Evolutionary conservation across 2,329 filamentous ascomycete genomes (phyloP), one percentile per base, ranked within the genome.

Genomic region (Cylindrodendrum hubeiense): DNA sequence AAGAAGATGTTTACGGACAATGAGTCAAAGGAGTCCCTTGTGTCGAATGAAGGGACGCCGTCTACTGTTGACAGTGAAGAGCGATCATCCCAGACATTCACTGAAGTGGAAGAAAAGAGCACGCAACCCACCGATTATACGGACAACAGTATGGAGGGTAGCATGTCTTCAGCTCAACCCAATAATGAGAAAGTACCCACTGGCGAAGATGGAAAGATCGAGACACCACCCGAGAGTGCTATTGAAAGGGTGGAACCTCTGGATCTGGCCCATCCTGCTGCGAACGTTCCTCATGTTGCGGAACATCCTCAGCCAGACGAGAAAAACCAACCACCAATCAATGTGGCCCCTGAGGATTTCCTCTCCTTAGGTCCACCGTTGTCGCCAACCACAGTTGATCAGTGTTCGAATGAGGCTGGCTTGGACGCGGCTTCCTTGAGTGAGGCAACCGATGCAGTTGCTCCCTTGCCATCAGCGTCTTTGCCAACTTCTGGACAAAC

Each of bases 1-100:
- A 95, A 93, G 77, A 97, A 97, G 78, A 93, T 99, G 78, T 99
- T 99, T 76, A 89, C 95, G 8, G 95, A 98, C 77, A 92, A 94
- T 15, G 93, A 95, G 68, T 94, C 93, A 3, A 91, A 92, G 64
- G 91, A 93, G 63, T 92, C 93, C 1, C 82, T 95, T 17, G 85
- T 86, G 5, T 89, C 91, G 7, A 88, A 88, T 13, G 94, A 97
- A 53, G 89, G 92, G 44, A 84, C 85, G 3, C 81, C 84, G 8
- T 90, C 91, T 22, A 81, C 83, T 2, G 81, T 83, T 6, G 86
- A 87, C 63, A 77, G 80, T 12, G 82, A 84, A 9, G 86, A 87
- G 56, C 83, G 78, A 41, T 77, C 77, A 5, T 83, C 81, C 3
- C 83, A 85, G 67, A 79, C 79, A 4, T 82, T 80, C 54, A 82